Base-by-base conservation (phyloP, 768 basidiomycete species). In the Filobasidium wieringae region DNA sequence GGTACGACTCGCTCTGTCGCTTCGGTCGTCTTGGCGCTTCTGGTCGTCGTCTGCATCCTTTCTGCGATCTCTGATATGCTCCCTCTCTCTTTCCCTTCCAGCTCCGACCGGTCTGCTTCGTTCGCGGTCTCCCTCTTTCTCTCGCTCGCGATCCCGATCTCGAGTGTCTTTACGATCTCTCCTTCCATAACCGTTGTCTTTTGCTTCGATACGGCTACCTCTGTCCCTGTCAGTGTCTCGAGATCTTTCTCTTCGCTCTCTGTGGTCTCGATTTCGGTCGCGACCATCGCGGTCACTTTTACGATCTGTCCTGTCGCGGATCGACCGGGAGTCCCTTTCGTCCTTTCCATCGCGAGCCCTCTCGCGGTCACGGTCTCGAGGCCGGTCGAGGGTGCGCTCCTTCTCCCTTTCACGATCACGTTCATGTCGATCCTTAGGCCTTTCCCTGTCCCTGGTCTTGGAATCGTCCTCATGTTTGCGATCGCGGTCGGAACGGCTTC, bases 351-450 rank as follows among this genome's bases (percentile, higher is more conserved):
- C 54, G 22, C 54, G 54, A 39, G 22, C 22, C 30, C 58, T 51
- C 3, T 53, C 37, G 17, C 53, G 15, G 6, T 60, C 58, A 4
- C 40, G 14, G n/a, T 54, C 53, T 17, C 47, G 31, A 9, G 27
- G 17, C 4, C 45, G 43, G 17, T 54, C 37, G 9, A 9, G 29
- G 7, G 26, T 15, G 7, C 40, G 37, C 24, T 55, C 54, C 54
- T 55, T 55, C 11, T 55, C 54, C 22, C 29, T 45, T 4, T 34
- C 51, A 24, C 59, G 53, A 14, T 55, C 53, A 1, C 59, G 53
- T 15, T 60, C 58, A n/a, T 53, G 53, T n/a, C 43, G 53, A 29
- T 54, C 59, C 36, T 36, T 40, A 3, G 40, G 39, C 12, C 40
- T 22, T 5, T 15, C 37, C 8, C 37, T 34, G 26, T 57, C 56